Evolutionary conservation across 805 yeast species (phyloP), one percentile per base, ranked within the genome.

Genomic region (Candida coquimbonensis): DNA sequence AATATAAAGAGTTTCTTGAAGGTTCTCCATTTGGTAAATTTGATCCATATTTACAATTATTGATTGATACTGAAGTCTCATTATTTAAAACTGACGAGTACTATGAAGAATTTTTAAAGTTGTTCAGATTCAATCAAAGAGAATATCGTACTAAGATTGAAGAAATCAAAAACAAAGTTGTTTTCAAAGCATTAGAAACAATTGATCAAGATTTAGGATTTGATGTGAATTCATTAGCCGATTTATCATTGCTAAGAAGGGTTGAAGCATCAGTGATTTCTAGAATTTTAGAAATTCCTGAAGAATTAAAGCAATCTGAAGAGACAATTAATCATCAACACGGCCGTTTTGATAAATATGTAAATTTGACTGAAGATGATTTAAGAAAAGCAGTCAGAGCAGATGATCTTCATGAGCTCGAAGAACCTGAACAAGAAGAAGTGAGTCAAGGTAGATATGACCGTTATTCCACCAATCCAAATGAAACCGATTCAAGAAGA

Each of bases 261-360:
- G 49, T 68, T 37, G 67, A 60, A 48, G 62, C 74, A 24, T 80
- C 83, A 0, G 69, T 83, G 0, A 63, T 72, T 33, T 80, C 87
- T 0, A 66, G 91, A 45, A 73, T 76, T 1, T 64, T 83, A 40
- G 89, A 83, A 56, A 81, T 83, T 3, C 90, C 91, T 0, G 65
- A 68, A 37, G 44, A 40, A 8, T 14, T 49, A 9, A 26, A 36
- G n/a, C 25, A 42, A 7, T 16, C 33, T 11, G 41, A 42, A 11
- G 29, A 32, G 11, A 38, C 32, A 14, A 9, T 25, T 9, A 34
- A 37, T 9, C 17, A 43, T 17, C 33, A 42, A 26, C 42, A 45
- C 12, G 47, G 49, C 7, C 37, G 49, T 16, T 36, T 38, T 17
- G 50, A 44, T 32, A 42, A 31, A 31, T 24, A 36, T 13, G 38